Base-by-base conservation (phyloP, 352 stramenopile species). In the Globisporangium nodosum region DNA sequence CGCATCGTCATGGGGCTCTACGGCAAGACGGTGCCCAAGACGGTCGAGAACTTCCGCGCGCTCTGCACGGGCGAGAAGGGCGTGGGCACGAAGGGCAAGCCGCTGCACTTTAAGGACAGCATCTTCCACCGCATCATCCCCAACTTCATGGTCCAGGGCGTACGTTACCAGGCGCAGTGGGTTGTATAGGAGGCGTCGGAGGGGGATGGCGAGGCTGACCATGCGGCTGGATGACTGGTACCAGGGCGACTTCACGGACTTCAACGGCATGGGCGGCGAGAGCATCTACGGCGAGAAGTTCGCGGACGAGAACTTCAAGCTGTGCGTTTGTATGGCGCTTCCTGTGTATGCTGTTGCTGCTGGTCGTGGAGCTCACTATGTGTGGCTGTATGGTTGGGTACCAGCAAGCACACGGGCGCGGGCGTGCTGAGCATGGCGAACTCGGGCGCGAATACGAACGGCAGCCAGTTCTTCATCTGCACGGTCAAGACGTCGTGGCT, bases 401-500 rank as follows among this genome's bases (percentile, higher is more conserved):
- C 1, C 53, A 73, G 64, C 52, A 94, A 93, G 73, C 85, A 95
- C 70, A 71, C 68, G 21, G 81, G 78, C 49, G 67, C 78, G 30
- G 83, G 84, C 33, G 74, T 75, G 45, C 66, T 95, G 49, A 91
- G 78, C 68, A 95, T 95, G 85, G 84, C 84, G 49, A 95, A 95
- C 72, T 73, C 81, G 39, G 85, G 85, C 20, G 66, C 74, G 43
- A 92, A 93, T 73, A 92, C 88, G 39, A 99, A 99, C 78, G 94
- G 94, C 50, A 97, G 87, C 58, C 95, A 99, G 78, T 99, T 99
- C 70, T 99, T 99, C 76, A 98, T 99, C 61, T 94, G 80, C 69
- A 96, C 88, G 20, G 89, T 94, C 62, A 91, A 96, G 75, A 96
- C 88, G 6, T 87, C 85, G 67, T 96, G 87, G 87, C 73, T 97